Evolutionary conservation across 1,139 yeast genomes (phyloP).

Genomic region (Protomyces lactucae-debilis): DNA sequence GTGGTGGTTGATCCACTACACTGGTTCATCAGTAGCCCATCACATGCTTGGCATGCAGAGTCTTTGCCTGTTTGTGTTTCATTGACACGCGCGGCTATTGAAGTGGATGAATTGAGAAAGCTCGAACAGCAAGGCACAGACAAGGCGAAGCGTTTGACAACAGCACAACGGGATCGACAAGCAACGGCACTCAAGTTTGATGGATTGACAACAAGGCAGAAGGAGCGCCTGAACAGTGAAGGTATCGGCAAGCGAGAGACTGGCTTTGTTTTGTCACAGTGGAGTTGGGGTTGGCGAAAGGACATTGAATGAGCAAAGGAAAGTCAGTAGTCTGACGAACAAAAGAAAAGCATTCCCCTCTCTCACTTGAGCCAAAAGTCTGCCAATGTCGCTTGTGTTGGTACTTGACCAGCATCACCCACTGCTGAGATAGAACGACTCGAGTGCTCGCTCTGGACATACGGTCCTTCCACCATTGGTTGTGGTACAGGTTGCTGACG

Average conservation of each 20-base stretch:
- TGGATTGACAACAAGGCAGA: constrained; percentile 16
- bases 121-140: background rate
- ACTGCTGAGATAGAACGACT: background rate
- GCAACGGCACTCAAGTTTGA: constrained; percentile 14
- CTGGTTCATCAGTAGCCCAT: constrained; percentile 20
- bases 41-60: constrained; percentile 7
- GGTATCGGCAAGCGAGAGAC: constrained; percentile 20
- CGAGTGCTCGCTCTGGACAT: background rate
- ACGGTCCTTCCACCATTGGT: background rate
- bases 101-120: constrained; percentile 8
- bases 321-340: background rate
- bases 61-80: constrained; percentile 6
- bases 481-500: background rate
- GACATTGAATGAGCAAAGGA: background rate
- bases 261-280: constrained; percentile 15
- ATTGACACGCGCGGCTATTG: constrained; percentile 9
- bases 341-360: background rate
- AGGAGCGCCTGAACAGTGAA: constrained; percentile 16
- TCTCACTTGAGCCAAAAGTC: background rate
- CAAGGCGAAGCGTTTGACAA: constrained; percentile 7
- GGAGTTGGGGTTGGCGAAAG: constrained; percentile 27
- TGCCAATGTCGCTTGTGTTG: background rate
- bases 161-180: constrained; percentile 8
- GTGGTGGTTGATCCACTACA: constrained; percentile 8
- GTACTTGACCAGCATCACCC: background rate